These are phyloP conservation scores for Phialocephala subalpina DNA, from an alignment of 2,329 filamentous ascomycete species.

Conservation along the genomic window DNA sequence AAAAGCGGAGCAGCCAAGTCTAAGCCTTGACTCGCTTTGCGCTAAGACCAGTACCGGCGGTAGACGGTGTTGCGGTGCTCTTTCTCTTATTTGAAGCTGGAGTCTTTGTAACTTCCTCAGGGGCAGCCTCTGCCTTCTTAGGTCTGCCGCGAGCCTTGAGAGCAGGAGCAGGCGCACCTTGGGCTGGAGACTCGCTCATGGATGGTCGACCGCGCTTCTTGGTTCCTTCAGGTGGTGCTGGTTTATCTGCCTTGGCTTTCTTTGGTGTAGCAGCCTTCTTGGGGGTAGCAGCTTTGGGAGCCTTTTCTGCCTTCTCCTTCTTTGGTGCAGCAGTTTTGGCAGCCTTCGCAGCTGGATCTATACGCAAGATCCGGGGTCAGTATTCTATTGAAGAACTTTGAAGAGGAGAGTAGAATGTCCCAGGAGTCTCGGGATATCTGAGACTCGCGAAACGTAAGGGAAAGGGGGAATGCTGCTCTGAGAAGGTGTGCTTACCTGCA, in stretches of 20 bases:
- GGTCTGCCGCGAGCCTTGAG: not conserved
- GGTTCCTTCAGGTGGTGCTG: constrained; percentile 5
- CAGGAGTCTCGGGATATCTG: too few relatives aligned
- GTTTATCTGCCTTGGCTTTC: constrained; percentile 14
- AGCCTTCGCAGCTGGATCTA: constrained; percentile 4
- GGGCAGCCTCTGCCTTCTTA: constrained; percentile 2
- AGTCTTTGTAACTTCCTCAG: constrained; percentile 18
- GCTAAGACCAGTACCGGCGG: constrained; percentile 2
- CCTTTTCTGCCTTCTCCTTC: constrained; percentile 15
- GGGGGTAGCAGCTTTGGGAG: constrained; percentile 20
- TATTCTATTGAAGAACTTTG: too few relatives aligned
- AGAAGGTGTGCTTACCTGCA: too few relatives aligned
- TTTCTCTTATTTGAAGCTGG: constrained; percentile 25
- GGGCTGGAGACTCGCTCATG: not conserved
- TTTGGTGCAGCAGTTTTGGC: too few relatives aligned
- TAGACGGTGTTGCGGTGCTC: constrained; percentile 6
- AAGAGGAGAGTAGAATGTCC: too few relatives aligned
- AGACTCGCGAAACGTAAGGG: too few relatives aligned
- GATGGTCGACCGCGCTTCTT: constrained; percentile 20
- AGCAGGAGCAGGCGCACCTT: not conserved
- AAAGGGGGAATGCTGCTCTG: too few relatives aligned
- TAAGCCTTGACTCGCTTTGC: constrained; percentile 31
- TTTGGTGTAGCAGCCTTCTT: constrained; percentile 10
- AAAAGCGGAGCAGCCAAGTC: not conserved
- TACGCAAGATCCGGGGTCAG: too few relatives aligned